Conservation (phyloP, 176 grass and related monocot species). For the Eremochloa ophiuroides region DNA sequence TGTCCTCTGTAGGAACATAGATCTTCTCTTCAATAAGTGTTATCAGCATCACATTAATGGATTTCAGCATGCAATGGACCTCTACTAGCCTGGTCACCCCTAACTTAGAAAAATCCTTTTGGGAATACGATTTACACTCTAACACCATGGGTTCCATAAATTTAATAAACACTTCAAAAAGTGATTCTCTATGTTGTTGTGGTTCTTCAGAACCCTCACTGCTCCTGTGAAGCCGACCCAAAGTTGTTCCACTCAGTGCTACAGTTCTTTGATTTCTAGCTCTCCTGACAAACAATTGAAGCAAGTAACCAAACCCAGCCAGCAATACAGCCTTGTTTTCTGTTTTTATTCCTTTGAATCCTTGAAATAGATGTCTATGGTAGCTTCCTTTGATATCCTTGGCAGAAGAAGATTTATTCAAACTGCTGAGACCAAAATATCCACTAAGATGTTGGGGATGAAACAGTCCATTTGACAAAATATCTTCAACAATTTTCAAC, state of each 20-base stretch:
- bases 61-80: conserved; percentile 93
- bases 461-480: conserved; percentile 85
- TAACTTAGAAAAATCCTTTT: conserved; percentile 47
- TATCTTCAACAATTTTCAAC: conserved; percentile 68
- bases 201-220: conserved; percentile 53
- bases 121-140: conserved; percentile 58
- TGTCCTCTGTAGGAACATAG: conserved; percentile 84
- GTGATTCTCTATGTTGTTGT: conserved; percentile 50
- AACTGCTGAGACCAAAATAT: conserved; percentile 75
- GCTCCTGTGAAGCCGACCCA: conserved; percentile 24
- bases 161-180: conserved; percentile 81
- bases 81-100: conserved; percentile 63
- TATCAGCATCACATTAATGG: conserved; percentile 64
- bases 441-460: conserved; percentile 78
- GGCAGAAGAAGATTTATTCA: conserved; percentile 24
- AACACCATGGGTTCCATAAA: conserved; percentile 86
- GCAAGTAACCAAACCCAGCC: conserved; percentile 77
- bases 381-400: conserved; percentile 87
- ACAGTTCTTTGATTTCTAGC: conserved; percentile 48
- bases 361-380: conserved; percentile 80
- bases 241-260: conserved; percentile 5
- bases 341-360: conserved; percentile 65
- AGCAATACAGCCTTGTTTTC: conserved; percentile 88
- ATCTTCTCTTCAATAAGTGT: conserved; percentile 72
- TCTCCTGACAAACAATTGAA: conserved; percentile 67